Evolutionary conservation across 148 eudicot species (phyloP).

Genomic region (Vaccinium myrtillus): DNA sequence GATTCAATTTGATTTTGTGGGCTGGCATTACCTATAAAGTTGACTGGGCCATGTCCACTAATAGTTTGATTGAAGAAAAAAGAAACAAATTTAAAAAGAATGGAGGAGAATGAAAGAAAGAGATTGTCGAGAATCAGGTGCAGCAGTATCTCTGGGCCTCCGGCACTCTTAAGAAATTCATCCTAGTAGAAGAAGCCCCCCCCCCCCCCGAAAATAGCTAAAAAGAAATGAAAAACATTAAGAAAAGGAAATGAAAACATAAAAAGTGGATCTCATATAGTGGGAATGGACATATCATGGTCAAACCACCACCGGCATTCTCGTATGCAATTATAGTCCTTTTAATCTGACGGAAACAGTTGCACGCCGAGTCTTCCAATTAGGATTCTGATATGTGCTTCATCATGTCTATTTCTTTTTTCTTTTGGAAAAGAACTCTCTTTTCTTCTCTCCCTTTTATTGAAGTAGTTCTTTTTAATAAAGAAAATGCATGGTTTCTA

Average conservation of each 20-base stretch:
- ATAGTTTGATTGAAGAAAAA: neutral
- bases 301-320: constrained; percentile 1
- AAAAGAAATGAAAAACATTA: neutral
- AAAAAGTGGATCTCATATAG: neutral
- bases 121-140: neutral
- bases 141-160: neutral
- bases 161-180: neutral
- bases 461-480: no score
- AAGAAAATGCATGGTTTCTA: neutral
- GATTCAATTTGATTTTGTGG: neutral
- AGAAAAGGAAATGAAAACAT: neutral
- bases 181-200: neutral
- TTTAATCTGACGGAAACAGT: constrained; percentile 1
- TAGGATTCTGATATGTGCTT: neutral
- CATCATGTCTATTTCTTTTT: neutral
- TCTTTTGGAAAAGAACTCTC: no score
- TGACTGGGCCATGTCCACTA: constrained; percentile 13
- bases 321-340: neutral
- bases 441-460: neutral
- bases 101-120: neutral
- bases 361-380: neutral
- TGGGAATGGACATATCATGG: neutral
- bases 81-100: neutral
- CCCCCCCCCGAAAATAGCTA: neutral
- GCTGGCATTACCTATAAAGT: constrained; percentile 13